Percentiles rank a stretch among this genome's conserved stretches.
Evolutionary conservation across 805 yeast species (phyloP).

Genomic region (Cyberlindnera nakhonratchasimensis): DNA sequence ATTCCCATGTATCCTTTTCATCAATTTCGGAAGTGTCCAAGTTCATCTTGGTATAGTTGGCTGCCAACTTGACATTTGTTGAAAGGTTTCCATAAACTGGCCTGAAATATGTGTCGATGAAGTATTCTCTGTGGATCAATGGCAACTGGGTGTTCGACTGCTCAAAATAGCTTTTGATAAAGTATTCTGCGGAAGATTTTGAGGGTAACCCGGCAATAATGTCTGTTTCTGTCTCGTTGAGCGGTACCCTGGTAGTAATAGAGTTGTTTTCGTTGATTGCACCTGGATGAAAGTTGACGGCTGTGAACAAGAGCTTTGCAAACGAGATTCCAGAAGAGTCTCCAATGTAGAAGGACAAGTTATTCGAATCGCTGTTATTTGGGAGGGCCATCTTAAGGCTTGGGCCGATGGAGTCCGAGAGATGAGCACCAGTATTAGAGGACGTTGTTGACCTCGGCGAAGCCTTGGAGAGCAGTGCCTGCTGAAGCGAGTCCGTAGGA

Average conservation of each 20-base stretch:
- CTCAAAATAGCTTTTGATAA: conserved; percentile 64
- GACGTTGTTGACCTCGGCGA: conserved; percentile 7
- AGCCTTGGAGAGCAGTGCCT: background rate
- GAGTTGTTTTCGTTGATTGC: conserved; percentile 28
- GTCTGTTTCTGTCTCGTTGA: conserved; percentile 22
- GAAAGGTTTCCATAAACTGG: conserved; percentile 78
- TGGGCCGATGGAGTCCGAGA: conserved; percentile 22
- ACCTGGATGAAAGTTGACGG: conserved; percentile 54
- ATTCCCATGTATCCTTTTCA: conserved; percentile 44
- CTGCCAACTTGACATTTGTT: conserved; percentile 51
- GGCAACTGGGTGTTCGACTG: conserved; percentile 85
- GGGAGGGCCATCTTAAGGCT: conserved; percentile 21
- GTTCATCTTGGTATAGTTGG: conserved; percentile 49
- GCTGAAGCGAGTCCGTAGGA: conserved; percentile 4
- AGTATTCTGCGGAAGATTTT: conserved; percentile 63
- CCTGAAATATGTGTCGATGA: conserved; percentile 59
- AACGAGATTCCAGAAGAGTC: conserved; percentile 65
- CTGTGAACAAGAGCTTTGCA: conserved; percentile 74
- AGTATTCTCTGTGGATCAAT: conserved; percentile 75
- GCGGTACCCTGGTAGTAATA: conserved; percentile 27
- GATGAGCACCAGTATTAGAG: conserved; percentile 8
- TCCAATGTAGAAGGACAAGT: conserved; percentile 38
- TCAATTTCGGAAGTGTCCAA: conserved; percentile 29
- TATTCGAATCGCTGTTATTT: conserved; percentile 13
- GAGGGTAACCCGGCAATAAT: conserved; percentile 54